Evolutionary conservation across 2,329 filamentous ascomycete species (phyloP).

Genomic region (Cladophialophora carrionii): DNA sequence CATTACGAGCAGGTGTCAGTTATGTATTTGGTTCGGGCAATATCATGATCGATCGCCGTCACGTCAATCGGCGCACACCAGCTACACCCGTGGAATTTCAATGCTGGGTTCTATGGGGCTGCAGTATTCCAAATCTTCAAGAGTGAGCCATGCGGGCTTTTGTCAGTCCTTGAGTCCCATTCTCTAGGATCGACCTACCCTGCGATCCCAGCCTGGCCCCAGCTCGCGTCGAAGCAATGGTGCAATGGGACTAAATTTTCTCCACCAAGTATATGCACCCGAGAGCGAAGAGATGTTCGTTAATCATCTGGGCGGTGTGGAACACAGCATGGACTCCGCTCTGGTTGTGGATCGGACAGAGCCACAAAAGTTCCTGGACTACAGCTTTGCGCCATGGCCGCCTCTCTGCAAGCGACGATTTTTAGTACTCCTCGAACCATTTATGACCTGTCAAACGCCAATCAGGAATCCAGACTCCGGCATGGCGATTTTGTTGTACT

Average conservation of each 20-base stretch:
- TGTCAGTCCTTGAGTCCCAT: background rate
- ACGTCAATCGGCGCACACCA: background rate
- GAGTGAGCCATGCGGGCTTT: background rate
- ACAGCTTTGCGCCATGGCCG: background rate
- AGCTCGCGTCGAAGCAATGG: background rate
- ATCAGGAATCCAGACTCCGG: background rate
- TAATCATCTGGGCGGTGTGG: background rate
- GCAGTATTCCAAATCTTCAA: constrained; percentile 2
- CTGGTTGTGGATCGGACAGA: background rate
- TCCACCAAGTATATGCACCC: background rate
- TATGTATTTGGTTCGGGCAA: background rate
- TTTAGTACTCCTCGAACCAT: background rate
- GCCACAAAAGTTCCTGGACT: background rate
- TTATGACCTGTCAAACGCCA: constrained; percentile 5
- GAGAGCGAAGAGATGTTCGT: background rate
- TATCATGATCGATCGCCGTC: background rate
- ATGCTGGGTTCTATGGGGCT: background rate
- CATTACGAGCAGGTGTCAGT: background rate
- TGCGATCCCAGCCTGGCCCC: background rate
- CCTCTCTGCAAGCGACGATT: background rate
- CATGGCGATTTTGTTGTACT: background rate
- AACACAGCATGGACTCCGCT: background rate
- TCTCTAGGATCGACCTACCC: background rate
- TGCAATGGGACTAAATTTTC: background rate
- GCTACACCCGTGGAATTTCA: background rate